Evolutionary conservation across 495 filamentous ascomycete genomes (phyloP).

Genomic region (Penicillium paxilli): DNA sequence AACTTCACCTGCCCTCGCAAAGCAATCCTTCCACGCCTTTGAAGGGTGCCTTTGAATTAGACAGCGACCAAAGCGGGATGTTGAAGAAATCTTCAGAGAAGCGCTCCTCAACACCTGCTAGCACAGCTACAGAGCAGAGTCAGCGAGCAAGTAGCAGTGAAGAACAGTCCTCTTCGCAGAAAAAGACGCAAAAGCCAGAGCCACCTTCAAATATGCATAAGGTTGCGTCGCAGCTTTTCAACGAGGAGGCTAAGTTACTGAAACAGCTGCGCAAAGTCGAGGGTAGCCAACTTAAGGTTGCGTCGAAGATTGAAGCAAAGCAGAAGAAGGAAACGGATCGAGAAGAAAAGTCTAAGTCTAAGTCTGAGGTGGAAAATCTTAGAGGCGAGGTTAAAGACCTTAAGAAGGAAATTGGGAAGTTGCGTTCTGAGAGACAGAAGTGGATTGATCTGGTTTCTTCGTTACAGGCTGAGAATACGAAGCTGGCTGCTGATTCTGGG

Average conservation of each 20-base stretch:
- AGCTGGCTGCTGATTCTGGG: slow-evolving; percentile 21
- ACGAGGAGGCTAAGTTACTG: slow-evolving; percentile 38
- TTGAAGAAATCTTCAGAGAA: slow-evolving; percentile 45
- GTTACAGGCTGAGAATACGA: slow-evolving; percentile 65
- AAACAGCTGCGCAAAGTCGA: slow-evolving; percentile 42
- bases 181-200: slow-evolving; percentile 12
- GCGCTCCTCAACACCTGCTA: slow-evolving; percentile 61
- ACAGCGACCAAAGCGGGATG: slow-evolving; percentile 41
- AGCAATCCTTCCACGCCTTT: slow-evolving; percentile 1
- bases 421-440: slow-evolving; percentile 61
- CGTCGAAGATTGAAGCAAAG: slow-evolving; percentile 42
- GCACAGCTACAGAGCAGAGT: slow-evolving; percentile 60
- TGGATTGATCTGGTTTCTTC: slow-evolving; percentile 61
- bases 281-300: slow-evolving; percentile 39
- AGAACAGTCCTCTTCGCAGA: slow-evolving; percentile 3
- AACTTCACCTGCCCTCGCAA: slow-evolving; percentile 36
- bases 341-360: slow-evolving; percentile 53
- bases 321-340: slow-evolving; percentile 59
- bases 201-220: slow-evolving; percentile 25
- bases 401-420: slow-evolving; percentile 55
- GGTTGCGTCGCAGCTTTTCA: slow-evolving; percentile 28
- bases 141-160: slow-evolving; percentile 14
- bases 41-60: slow-evolving; percentile 24
- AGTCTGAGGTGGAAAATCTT: slow-evolving; percentile 20
- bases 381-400: slow-evolving; percentile 30